phyloP scores from a whole-genome alignment of 345 rosid species.

The Adansonia digitata region DNA sequence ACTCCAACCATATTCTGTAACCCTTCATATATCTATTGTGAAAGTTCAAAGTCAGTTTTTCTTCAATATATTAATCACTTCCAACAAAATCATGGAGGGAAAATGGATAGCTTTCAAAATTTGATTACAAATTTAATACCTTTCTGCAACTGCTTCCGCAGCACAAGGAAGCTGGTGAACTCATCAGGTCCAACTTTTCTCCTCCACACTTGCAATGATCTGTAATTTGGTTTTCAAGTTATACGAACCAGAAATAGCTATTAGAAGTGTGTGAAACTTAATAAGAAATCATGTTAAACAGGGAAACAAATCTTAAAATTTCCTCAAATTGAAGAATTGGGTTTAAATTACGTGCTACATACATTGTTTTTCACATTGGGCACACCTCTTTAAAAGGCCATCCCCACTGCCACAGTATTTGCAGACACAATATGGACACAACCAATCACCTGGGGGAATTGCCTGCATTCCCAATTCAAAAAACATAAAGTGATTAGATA shows the following conservation, averaged over 20 bases:
- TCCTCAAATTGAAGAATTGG: not conserved
- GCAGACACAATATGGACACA: slow-evolving; percentile 25
- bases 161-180: not conserved
- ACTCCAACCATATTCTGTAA: not conserved
- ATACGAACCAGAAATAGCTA: not conserved
- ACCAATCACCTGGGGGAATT: slow-evolving; percentile 23
- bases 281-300: not conserved
- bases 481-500: not conserved
- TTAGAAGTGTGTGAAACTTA: not conserved
- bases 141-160: slow-evolving; percentile 18
- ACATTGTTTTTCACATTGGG: slow-evolving; percentile 23
- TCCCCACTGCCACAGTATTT: slow-evolving; percentile 1
- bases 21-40: slow-evolving; percentile 1
- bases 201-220: slow-evolving; percentile 17
- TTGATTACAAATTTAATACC: slow-evolving; percentile 15
- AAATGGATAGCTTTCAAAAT: not conserved
- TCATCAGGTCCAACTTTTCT: slow-evolving; percentile 3
- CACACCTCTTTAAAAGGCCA: not conserved
- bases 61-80: not conserved
- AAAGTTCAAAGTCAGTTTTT: not conserved
- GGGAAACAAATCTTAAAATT: too few relatives aligned
- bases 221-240: not conserved
- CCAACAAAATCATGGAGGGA: not conserved
- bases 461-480: slow-evolving; percentile 11
- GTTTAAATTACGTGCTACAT: not conserved